Evolutionary conservation across 139 green algal genomes (phyloP), one percentile per base, ranked within the genome.

Genomic region (Ettlia oleoabundans): DNA sequence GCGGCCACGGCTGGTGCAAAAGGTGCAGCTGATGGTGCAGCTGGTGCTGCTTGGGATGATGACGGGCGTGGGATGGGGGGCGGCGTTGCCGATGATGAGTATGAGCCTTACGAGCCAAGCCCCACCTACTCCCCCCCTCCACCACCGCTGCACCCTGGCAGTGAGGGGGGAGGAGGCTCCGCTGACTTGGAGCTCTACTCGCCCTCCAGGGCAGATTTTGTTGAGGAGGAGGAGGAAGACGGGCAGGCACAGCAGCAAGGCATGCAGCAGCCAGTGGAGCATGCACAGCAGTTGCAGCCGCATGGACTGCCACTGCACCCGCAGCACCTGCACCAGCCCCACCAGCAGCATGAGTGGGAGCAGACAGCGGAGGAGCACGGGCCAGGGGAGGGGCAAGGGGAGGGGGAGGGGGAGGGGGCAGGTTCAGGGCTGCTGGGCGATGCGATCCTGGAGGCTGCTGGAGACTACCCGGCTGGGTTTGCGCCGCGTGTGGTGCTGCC

Each of bases 161-260:
- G n/a, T n/a, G n/a, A n/a, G n/a, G n/a, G n/a, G n/a, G n/a, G n/a
- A n/a, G n/a, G n/a, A n/a, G n/a, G n/a, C 52, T 33, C 71, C 71
- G 32, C 47, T 30, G 71, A 78, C 40, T n/a, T n/a, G n/a, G n/a
- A n/a, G n/a, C 71, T 78, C 21, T 66, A 78, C 47, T 78, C 71
- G 5, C 71, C 71, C 32, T 43, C 47, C 19, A 7, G 71, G 4
- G 43, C 71, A 21, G 71, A 78, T 33, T 65, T 42, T 43, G 47
- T 51, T 2, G 47, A 65, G 5, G 71, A 76, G n/a, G 69, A 65
- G 5, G 71, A 47, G 71, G 32, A 47, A 47, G 4, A 38, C n/a
- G 47, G 47, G 47, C 47, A 58, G 47, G 47, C 47, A 65, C 21
- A n/a, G 18, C 15, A 65, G 55, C 55, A 65, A n/a, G 55, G 18